Evolutionary conservation across 1,139 yeast species (phyloP).

Genomic region (Geotrichum candidum): DNA sequence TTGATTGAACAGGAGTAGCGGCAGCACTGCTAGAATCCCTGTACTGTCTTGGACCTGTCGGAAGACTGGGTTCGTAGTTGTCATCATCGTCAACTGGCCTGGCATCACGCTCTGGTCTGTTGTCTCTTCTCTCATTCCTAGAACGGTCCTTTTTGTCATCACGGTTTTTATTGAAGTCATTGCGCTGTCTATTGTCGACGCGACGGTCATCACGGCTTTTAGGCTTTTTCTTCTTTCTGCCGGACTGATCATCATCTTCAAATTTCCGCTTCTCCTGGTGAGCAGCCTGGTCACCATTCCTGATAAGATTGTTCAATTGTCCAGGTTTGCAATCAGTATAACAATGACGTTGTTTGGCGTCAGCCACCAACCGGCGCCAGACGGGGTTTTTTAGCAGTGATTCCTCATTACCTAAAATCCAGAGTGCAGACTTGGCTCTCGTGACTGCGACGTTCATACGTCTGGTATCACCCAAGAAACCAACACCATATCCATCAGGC

Average conservation of each 20-base stretch:
- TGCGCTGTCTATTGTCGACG: not conserved
- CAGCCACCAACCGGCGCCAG: slow-evolving; percentile 60
- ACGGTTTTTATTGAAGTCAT: not conserved
- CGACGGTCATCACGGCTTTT: not conserved
- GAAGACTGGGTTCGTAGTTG: not conserved
- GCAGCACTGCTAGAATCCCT: not conserved
- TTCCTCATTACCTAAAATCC: slow-evolving; percentile 73
- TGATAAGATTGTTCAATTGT: slow-evolving; percentile 25
- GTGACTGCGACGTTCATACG: slow-evolving; percentile 96
- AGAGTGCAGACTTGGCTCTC: slow-evolving; percentile 84
- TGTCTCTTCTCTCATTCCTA: not conserved
- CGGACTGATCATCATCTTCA: not conserved
- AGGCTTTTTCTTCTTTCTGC: not conserved
- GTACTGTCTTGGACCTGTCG: not conserved
- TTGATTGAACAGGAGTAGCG: not conserved
- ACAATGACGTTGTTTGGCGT: slow-evolving; percentile 51
- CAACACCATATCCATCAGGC: slow-evolving; percentile 61
- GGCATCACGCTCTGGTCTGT: not conserved
- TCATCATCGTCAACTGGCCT: not conserved
- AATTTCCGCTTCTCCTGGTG: not conserved
- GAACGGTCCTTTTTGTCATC: not conserved
- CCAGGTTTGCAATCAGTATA: slow-evolving; percentile 34
- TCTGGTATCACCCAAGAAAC: slow-evolving; percentile 81
- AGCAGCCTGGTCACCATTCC: not conserved
- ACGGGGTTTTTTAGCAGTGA: slow-evolving; percentile 51